A percentile compares a stretch with the other conserved stretches of the same genome.
These are phyloP conservation scores for Carex arenaria DNA, from an alignment of 202 grass and related monocot genomes.

Conservation along the genomic window DNA sequence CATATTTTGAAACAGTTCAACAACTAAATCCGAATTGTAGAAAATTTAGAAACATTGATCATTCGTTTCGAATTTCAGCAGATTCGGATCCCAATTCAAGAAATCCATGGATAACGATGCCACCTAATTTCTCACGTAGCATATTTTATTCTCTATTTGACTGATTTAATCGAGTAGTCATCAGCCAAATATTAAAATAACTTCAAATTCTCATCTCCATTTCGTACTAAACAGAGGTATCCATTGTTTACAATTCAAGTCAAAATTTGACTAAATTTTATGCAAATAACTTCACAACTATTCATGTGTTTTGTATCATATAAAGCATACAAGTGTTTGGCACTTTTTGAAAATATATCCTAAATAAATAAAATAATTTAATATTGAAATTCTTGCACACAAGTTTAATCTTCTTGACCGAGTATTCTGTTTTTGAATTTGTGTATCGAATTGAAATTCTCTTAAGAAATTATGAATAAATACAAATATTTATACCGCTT, in stretches of 20 bases:
- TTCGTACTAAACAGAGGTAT: background rate
- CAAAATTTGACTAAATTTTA: background rate
- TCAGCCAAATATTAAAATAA: background rate
- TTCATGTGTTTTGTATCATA: too few relatives aligned
- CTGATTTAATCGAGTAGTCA: background rate
- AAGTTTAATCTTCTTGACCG: background rate
- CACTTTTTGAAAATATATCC: too few relatives aligned
- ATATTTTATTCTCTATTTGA: background rate
- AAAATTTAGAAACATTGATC: too few relatives aligned
- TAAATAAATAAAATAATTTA: too few relatives aligned
- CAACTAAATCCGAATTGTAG: too few relatives aligned
- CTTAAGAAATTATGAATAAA: background rate
- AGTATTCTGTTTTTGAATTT: background rate
- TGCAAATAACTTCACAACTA: background rate
- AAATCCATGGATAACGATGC: background rate
- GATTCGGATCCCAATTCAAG: too few relatives aligned
- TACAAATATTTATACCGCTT: background rate
- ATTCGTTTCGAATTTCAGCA: too few relatives aligned
- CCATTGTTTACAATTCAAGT: background rate
- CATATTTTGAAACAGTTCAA: too few relatives aligned
- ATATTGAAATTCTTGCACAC: too few relatives aligned
- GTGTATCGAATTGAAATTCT: background rate
- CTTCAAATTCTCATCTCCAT: background rate
- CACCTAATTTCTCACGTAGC: background rate
- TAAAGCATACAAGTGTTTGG: too few relatives aligned